These are phyloP conservation scores for Tetrastigma voinierianum DNA, from an alignment of 164 flowering plant genomes.

Conservation along the genomic window DNA sequence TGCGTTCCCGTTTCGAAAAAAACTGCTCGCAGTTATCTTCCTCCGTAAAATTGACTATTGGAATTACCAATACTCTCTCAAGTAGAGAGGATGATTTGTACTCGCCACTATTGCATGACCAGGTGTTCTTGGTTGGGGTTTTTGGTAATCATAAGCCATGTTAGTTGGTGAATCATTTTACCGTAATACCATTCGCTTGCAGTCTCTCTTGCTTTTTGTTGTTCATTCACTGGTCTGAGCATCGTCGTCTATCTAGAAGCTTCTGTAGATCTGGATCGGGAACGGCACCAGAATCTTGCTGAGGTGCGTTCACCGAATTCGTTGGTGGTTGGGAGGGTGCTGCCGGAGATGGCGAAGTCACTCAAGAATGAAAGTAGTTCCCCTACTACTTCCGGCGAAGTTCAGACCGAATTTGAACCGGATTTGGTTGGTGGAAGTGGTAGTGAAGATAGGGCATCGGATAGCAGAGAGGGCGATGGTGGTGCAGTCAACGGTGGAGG, in stretches of 20 bases:
- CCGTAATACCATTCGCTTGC: background rate
- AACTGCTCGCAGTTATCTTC: too few species aligned
- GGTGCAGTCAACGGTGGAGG: conserved; percentile 21
- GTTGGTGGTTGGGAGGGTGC: background rate
- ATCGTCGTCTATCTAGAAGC: background rate
- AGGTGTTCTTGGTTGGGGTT: too few species aligned
- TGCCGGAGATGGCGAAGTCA: conserved; percentile 19
- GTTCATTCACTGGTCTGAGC: background rate
- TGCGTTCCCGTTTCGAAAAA: too few species aligned
- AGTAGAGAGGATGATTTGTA: too few species aligned
- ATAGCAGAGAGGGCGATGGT: conserved; percentile 10
- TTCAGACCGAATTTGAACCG: conserved; percentile 21
- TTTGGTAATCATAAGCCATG: too few species aligned
- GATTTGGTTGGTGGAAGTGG: conserved; percentile 19
- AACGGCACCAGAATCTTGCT: background rate
- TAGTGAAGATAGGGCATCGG: conserved; percentile 5
- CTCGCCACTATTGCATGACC: too few species aligned
- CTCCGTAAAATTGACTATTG: too few species aligned
- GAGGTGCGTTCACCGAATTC: conserved; percentile 5
- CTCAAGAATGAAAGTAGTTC: conserved; percentile 18
- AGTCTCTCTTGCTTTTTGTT: background rate
- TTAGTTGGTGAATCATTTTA: too few species aligned
- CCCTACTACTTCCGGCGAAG: conserved; percentile 28
- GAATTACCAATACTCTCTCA: too few species aligned
- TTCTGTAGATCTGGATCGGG: conserved; percentile 20